Evolutionary conservation across 352 stramenopile genomes (phyloP).

Genomic region (Pythium vanterpoolii): DNA sequence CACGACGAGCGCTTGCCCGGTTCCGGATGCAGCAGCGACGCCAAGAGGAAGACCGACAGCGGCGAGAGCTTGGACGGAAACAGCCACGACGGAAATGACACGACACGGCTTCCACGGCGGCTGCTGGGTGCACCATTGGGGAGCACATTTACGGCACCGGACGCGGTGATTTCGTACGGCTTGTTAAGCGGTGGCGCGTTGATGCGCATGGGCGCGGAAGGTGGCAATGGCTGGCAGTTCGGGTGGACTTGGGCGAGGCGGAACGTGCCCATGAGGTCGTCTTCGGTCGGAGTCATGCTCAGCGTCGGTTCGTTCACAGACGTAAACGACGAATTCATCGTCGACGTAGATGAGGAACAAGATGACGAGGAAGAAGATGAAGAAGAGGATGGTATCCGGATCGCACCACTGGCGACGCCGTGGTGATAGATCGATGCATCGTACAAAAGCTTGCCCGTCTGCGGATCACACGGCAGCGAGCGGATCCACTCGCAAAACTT

Average conservation of each 20-base stretch:
- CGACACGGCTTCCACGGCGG: conserved; percentile 36
- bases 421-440: conserved; percentile 49
- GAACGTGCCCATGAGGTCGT: conserved; percentile 7
- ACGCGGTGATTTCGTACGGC: conserved; percentile 14
- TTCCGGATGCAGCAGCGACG: conserved; percentile 81
- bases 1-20: conserved; percentile 74
- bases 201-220: conserved; percentile 5
- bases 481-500: conserved; percentile 93
- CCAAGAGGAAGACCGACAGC: conserved; percentile 60
- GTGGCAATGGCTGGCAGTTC: conserved; percentile 8
- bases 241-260: conserved; percentile 27
- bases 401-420: conserved; percentile 1
- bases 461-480: conserved; percentile 51
- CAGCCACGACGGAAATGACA: conserved; percentile 80
- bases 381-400: conserved; percentile 22
- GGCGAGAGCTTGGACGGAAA: conserved; percentile 77
- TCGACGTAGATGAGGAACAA: not conserved
- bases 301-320: conserved; percentile 3
- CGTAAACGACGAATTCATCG: conserved; percentile 5
- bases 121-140: conserved; percentile 23
- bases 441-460: conserved; percentile 66
- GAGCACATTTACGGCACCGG: conserved; percentile 13
- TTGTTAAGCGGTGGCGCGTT: conserved; percentile 15
- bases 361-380: conserved; percentile 13
- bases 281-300: conserved; percentile 11